Evolutionary conservation across 2,329 filamentous ascomycete species (phyloP), one percentile per base, ranked within the genome.

Genomic region (Penicillium sp.): DNA sequence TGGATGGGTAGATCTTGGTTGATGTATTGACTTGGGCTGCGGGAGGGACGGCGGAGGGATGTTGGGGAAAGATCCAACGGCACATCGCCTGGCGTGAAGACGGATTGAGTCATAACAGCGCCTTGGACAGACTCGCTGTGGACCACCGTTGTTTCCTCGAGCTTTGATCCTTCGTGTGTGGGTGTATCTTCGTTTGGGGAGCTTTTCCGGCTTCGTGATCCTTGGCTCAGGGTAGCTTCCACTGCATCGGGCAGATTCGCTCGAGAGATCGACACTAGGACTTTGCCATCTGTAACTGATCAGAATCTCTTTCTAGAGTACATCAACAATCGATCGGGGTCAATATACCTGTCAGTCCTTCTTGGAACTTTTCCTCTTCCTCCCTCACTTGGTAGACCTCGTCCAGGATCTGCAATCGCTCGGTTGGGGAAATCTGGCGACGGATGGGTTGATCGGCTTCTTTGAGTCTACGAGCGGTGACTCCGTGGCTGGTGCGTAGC

Each of bases 321-420:
- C 7, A 9, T 31, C 33, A 4, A 27, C 9, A 9, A 27, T 24
- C 27, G 10, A 22, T 33, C 9, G 10, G 13, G 10, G 39, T 11
- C 11, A 3, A 60, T 66, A 44, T 69, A 78, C 77, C 74, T 43
- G 74, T 73, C 54, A 74, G 66, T 19, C 75, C 75, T 11, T 74
- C 69, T 18, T 74, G 53, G 47, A 72, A 77, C 7, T 72, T 66
- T 52, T 78, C 76, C 60, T 79, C 75, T 62, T 71, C 70, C 41
- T 72, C 69, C 41, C 76, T 69, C 18, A 78, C 74, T 22, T 69
- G 68, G 60, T 76, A 78, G 19, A 78, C 72, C 62, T 79, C 77
- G 41, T 78, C 75, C 35, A 79, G 57, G 24, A 79, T 70, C 13
- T 70, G 65, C 37, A 74, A 59, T 13, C 75, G 69, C 49, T 75